Evolutionary conservation across 1,139 yeast species (phyloP).

Genomic region (Zygosaccharomyces pseudobailii): DNA sequence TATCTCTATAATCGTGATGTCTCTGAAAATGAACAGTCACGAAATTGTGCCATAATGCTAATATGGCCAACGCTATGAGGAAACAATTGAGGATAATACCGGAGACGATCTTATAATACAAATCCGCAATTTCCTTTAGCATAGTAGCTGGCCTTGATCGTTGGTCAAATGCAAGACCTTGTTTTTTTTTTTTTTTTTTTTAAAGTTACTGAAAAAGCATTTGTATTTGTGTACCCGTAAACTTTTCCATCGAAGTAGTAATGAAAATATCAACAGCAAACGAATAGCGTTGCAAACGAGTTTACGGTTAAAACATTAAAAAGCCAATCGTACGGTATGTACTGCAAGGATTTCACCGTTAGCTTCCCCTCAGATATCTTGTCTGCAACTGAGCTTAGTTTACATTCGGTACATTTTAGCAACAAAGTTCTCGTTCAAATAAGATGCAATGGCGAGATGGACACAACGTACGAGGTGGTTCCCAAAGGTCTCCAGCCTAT

Average conservation of each 20-base stretch:
- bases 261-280: neutral
- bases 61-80: constrained; percentile 24
- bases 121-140: constrained; percentile 8
- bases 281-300: neutral
- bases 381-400: constrained; percentile 8
- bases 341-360: constrained; percentile 8
- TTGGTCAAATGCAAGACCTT: neutral
- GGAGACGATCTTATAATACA: constrained; percentile 16
- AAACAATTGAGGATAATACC: constrained; percentile 19
- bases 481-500: constrained; percentile 23
- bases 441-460: constrained; percentile 39
- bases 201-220: no score
- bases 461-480: constrained; percentile 37
- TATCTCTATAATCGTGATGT: constrained; percentile 29
- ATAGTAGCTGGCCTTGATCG: neutral
- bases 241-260: neutral
- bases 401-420: constrained; percentile 24
- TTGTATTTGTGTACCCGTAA: neutral
- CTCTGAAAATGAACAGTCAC: constrained; percentile 22
- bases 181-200: neutral
- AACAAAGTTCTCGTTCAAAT: constrained; percentile 35
- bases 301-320: neutral
- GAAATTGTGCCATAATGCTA: constrained; percentile 30
- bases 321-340: constrained; percentile 10
- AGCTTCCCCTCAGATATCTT: constrained; percentile 8